These are phyloP conservation scores for Diaporthe sp. DNA, from an alignment of 2,329 filamentous ascomycete species.

Conservation along the genomic window DNA sequence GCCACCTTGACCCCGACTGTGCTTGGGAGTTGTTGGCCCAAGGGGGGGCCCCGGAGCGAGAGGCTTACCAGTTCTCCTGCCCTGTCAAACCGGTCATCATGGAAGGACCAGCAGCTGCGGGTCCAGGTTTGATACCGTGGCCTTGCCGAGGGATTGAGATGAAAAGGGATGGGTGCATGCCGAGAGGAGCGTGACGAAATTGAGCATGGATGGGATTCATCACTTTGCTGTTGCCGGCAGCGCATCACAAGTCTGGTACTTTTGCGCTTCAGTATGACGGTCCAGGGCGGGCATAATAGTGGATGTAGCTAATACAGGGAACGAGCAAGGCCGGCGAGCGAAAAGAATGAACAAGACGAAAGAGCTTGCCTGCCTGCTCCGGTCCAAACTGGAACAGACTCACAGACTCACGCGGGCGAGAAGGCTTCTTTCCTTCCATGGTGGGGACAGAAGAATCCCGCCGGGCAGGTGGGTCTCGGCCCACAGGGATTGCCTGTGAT, in stretches of 20 bases:
- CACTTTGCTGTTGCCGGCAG: constrained; percentile 23
- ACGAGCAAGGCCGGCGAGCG: neutral
- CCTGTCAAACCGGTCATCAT: constrained; percentile 17
- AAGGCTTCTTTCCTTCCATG: constrained; percentile 35
- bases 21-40: neutral
- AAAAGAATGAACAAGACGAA: neutral
- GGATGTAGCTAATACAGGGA: neutral
- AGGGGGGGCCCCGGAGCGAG: neutral
- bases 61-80: neutral
- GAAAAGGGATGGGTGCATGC: constrained; percentile 27
- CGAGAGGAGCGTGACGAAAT: constrained; percentile 32
- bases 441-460: constrained; percentile 21
- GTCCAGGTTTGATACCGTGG: constrained; percentile 32
- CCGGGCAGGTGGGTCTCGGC: constrained; percentile 23
- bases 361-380: neutral
- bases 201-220: constrained; percentile 27
- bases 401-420: constrained; percentile 6
- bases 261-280: constrained; percentile 20
- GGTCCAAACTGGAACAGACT: neutral
- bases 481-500: constrained; percentile 15
- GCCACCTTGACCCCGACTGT: neutral
- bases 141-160: constrained; percentile 30
- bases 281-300: constrained; percentile 8
- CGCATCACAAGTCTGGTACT: constrained; percentile 27
- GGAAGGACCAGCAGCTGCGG: constrained; percentile 27